Base-by-base conservation (phyloP, 352 stramenopile species). In the Globisporangium barbulae region DNA sequence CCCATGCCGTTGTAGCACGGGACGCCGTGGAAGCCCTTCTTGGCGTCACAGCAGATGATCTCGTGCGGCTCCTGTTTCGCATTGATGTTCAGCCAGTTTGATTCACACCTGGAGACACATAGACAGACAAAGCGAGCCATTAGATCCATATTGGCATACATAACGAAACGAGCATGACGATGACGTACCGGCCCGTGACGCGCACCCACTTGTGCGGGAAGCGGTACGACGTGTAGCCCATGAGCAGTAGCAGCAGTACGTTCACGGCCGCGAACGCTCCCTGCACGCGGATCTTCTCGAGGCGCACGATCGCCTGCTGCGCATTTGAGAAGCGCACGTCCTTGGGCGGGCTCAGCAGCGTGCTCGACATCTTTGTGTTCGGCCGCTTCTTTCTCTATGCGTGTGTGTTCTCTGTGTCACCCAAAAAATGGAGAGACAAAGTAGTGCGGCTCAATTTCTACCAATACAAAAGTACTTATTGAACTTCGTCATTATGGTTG, bases 1-100 rank as follows among this genome's bases (percentile, higher is more conserved):
- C 74, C 72, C 82, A 93, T 91, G 69, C 70, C 79, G n/a, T 37
- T 52, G 72, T 93, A 90, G 61, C 84, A 93, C 21, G 84, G 84
- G 15, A 52, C 59, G 22, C 63, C n/a, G 33, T 49, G 53, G 30
- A 71, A 74, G 19, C 61, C 68, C 9, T 61, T 65, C 12, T 48
- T 61, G 31, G 54, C 63, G 45, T 81, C 65, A 70, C 84, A 93
- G 68, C 82, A 91, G 17, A 90, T 71, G 60, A 83, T 52, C 17
- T 88, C 63, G 3, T 74, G 63, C 4, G 53, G 52, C 1, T 63
- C 65, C 35, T 75, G 47, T 1, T 55, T 44, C 7, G 75, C 63
- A 31, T 84, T 57, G 47, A 76, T 56, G 33, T 72, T 67, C 44
- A 93, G 53, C 84, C 84, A 93, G 62, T 90, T 91, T 10, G 76